phyloP scores from a whole-genome alignment of 176 grass and related monocot genomes.

The Carex pumila region DNA sequence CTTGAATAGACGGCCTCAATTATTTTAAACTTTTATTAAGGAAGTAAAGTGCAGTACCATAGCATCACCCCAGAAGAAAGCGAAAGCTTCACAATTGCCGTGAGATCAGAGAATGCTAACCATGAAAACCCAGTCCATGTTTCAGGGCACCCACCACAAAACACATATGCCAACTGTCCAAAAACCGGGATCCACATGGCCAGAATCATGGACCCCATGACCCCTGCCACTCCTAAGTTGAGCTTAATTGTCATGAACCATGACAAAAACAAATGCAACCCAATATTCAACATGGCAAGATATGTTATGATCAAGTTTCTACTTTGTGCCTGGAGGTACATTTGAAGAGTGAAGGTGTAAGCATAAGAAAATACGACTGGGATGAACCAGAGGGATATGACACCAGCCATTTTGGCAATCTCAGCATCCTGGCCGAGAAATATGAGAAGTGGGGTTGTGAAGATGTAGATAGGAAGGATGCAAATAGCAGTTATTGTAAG shows the following conservation, averaged over 20 bases:
- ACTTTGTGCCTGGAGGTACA: slow-evolving; percentile 80
- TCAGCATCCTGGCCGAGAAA: slow-evolving; percentile 47
- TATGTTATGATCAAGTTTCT: slow-evolving; percentile 67
- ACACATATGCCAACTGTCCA: slow-evolving; percentile 50
- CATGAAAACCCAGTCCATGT: slow-evolving; percentile 67
- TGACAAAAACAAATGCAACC: slow-evolving; percentile 45
- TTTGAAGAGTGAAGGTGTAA: slow-evolving; percentile 63
- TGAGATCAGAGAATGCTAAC: slow-evolving; percentile 37
- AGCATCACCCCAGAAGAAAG: slow-evolving; percentile 79
- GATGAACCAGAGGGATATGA: slow-evolving; percentile 59
- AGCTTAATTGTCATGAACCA: slow-evolving; percentile 36
- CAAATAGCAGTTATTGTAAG: slow-evolving; percentile 16
- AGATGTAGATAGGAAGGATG: slow-evolving; percentile 47
- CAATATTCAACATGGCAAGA: slow-evolving; percentile 49
- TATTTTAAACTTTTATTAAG: neutral
- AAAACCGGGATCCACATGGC: slow-evolving; percentile 55
- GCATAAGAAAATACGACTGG: slow-evolving; percentile 48
- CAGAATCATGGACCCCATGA: slow-evolving; percentile 50
- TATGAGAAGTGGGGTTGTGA: slow-evolving; percentile 41
- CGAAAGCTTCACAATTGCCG: slow-evolving; percentile 50
- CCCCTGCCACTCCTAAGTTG: slow-evolving; percentile 35
- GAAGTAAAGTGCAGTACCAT: slow-evolving; percentile 41
- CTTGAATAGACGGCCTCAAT: neutral
- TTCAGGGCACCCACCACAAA: slow-evolving; percentile 53
- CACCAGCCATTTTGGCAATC: slow-evolving; percentile 38